These are phyloP conservation scores for Auriscalpium vulgare DNA, from an alignment of 768 basidiomycete genomes.

Conservation along the genomic window DNA sequence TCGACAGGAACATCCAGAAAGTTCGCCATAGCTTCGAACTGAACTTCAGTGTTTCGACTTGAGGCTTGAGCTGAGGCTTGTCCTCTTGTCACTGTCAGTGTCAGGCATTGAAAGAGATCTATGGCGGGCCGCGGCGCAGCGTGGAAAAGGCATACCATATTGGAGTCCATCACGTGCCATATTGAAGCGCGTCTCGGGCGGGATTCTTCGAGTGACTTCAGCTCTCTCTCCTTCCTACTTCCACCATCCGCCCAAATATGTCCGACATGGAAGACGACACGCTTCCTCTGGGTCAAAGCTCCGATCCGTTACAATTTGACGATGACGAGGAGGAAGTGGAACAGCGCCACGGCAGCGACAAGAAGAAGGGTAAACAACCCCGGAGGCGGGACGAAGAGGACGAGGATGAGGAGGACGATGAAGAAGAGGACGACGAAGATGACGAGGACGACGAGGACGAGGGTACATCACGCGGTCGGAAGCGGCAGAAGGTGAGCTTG, in stretches of 20 bases:
- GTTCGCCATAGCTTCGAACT: conserved; percentile 25
- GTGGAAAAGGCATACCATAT: not conserved
- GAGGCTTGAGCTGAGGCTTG: not conserved
- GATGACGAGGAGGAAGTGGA: conserved; percentile 22
- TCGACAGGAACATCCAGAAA: conserved; percentile 62
- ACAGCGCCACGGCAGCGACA: conserved; percentile 19
- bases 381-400: conserved; percentile 26
- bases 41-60: not conserved
- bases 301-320: conserved; percentile 19
- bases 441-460: conserved; percentile 32
- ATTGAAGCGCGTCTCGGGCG: not conserved
- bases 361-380: conserved; percentile 35
- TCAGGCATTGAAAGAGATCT: too few relatives aligned
- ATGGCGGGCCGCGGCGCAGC: too few relatives aligned
- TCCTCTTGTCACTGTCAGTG: not conserved
- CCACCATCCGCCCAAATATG: conserved; percentile 32
- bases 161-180: not conserved
- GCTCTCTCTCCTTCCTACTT: not conserved
- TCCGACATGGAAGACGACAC: conserved; percentile 34
- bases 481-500: conserved; percentile 51
- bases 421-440: conserved; percentile 31
- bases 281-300: conserved; percentile 21
- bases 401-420: conserved; percentile 33
- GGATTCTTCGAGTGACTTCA: not conserved
- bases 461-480: conserved; percentile 40